Conservation (phyloP, 2,329 filamentous ascomycete genomes). For the Torrubiellomyces zombiae region DNA sequence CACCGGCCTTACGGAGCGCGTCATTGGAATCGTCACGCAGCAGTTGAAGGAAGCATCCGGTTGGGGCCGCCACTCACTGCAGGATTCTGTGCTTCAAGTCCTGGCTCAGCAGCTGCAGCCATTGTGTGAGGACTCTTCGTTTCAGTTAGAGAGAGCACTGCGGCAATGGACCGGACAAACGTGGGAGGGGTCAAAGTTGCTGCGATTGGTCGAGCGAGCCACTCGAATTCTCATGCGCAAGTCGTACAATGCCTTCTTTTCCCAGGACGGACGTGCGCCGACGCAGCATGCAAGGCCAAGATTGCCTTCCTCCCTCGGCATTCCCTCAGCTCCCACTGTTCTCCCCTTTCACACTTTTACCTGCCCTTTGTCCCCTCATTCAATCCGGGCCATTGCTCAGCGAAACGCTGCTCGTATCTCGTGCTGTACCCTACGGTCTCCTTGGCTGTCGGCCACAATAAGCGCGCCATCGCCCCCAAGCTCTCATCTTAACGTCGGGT, state of each 20-base stretch:
- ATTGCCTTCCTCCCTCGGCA: slow-evolving; percentile 53
- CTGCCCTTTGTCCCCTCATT: slow-evolving; percentile 76
- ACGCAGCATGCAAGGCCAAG: slow-evolving; percentile 53
- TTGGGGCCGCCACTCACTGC: slow-evolving; percentile 66
- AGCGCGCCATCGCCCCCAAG: slow-evolving; percentile 69
- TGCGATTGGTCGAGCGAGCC: slow-evolving; percentile 71
- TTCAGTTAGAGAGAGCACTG: slow-evolving; percentile 24
- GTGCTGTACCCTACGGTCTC: slow-evolving; percentile 67
- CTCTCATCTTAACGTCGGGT: slow-evolving; percentile 79
- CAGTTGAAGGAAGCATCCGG: slow-evolving; percentile 72
- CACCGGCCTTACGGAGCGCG: slow-evolving; percentile 75
- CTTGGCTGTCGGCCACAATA: slow-evolving; percentile 71
- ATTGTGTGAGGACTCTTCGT: slow-evolving; percentile 18
- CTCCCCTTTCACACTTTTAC: slow-evolving; percentile 97
- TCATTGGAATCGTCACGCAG: slow-evolving; percentile 77
- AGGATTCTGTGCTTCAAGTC: slow-evolving; percentile 32
- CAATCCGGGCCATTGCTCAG: slow-evolving; percentile 88
- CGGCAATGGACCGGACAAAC: slow-evolving; percentile 51
- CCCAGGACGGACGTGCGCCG: slow-evolving; percentile 37
- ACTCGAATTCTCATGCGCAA: slow-evolving; percentile 63
- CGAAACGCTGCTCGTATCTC: slow-evolving; percentile 88
- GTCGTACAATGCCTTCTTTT: slow-evolving; percentile 75
- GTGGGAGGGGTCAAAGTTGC: slow-evolving; percentile 77
- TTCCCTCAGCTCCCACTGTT: slow-evolving; percentile 83
- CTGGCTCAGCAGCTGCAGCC: slow-evolving; percentile 29